Conservation (phyloP, 768 basidiomycete species). For the Jaapia argillacea region DNA sequence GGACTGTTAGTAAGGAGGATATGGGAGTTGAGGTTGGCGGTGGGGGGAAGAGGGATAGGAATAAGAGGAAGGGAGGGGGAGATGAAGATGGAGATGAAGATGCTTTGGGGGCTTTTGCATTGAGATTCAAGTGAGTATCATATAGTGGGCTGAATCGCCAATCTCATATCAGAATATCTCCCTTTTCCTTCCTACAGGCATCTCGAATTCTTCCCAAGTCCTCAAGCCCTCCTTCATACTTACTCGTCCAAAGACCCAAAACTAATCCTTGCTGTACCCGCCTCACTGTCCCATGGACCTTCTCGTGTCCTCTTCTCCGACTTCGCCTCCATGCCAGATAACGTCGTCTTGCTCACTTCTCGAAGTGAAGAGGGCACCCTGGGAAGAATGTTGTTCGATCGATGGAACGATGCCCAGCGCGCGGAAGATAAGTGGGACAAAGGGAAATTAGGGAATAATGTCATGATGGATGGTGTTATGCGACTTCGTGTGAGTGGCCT, state of each 20-base stretch:
- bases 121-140: conserved; percentile 78
- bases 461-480: conserved; percentile 70
- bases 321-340: conserved; percentile 75
- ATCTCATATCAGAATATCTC: neutral
- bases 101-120: conserved; percentile 72
- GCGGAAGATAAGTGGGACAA: conserved; percentile 79
- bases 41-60: conserved; percentile 36
- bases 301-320: conserved; percentile 80
- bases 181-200: conserved; percentile 37
- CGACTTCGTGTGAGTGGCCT: conserved; percentile 45
- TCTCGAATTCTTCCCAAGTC: conserved; percentile 85
- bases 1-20: conserved; percentile 88
- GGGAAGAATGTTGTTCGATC: conserved; percentile 66
- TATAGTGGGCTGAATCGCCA: neutral
- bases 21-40: conserved; percentile 65
- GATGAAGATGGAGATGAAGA: conserved; percentile 75
- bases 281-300: conserved; percentile 86
- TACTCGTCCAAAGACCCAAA: conserved; percentile 88
- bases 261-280: conserved; percentile 87
- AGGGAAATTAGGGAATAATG: conserved; percentile 78
- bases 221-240: conserved; percentile 67
- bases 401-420: conserved; percentile 81
- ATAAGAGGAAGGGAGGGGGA: conserved; percentile 39
- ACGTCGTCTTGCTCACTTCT: conserved; percentile 80
- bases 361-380: conserved; percentile 76